A percentile compares a stretch with the other conserved stretches of the same genome.
phyloP scores from a whole-genome alignment of 1,139 yeast genomes.

The Suhomyces chickasaworum region DNA sequence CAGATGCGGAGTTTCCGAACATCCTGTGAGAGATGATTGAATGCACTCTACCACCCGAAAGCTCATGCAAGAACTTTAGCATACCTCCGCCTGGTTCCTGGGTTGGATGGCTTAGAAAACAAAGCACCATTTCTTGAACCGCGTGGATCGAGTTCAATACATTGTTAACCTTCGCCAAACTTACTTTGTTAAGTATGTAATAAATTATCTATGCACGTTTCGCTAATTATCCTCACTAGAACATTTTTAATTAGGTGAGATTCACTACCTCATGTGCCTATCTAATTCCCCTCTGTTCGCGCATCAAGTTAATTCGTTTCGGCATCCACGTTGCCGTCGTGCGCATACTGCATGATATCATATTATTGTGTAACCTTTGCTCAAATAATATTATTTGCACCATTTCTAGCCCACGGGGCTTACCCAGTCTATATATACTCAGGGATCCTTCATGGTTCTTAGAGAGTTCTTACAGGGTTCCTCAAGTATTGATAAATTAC shows the following conservation, averaged over 20 bases:
- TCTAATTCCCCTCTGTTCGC: not conserved
- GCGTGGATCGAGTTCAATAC: not conserved
- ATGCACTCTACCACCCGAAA: not conserved
- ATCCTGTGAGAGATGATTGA: not conserved
- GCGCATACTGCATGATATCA: not conserved
- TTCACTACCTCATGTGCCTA: not conserved
- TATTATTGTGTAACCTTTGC: not conserved
- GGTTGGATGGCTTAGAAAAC: not conserved
- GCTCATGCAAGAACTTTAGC: not conserved
- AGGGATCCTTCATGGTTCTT: too few relatives aligned
- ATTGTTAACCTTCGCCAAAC: not conserved
- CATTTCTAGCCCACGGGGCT: constrained; percentile 11
- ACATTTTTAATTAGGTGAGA: not conserved
- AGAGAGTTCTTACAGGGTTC: too few relatives aligned
- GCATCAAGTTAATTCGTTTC: not conserved
- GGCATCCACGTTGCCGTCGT: constrained; percentile 3
- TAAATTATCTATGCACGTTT: not conserved
- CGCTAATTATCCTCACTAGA: not conserved
- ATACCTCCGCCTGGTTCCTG: not conserved
- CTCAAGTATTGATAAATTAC: not conserved
- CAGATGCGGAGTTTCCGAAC: not conserved
- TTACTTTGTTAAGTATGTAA: not conserved
- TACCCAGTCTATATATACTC: not conserved
- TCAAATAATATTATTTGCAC: constrained; percentile 1
- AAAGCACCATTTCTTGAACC: not conserved